Evolutionary conservation across 1,139 yeast species (phyloP), one percentile per base, ranked within the genome.

Genomic region (Candida gigantensis): DNA sequence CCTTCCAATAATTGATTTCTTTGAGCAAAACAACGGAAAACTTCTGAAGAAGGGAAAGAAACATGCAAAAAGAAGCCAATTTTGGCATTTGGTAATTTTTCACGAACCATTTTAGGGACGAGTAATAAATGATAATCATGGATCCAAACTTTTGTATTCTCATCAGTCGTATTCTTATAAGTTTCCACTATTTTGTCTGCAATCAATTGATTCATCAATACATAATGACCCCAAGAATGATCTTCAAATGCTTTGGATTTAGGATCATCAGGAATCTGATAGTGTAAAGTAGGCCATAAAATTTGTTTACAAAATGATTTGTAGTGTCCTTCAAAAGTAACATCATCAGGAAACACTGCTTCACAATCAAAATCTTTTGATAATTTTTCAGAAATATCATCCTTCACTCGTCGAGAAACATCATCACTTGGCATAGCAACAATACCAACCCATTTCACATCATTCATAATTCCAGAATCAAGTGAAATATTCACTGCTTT

Each of bases 261-360:
- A 34, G 97, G 95, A 52, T 89, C 83, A 58, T 92, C 97, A 0
- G 98, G 98, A 30, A 90, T 88, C 58, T 92, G 96, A 57, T 92
- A 94, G 56, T 92, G 98, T 46, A 94, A 71, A 2, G 97, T 87
- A 18, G 98, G 98, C 97, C 98, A 92, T 45, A 92, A 68, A 30
- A 92, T 86, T 53, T 89, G 95, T 57, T 92, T 92, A 58, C 97
- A 90, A 56, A 84, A 92, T 33, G 88, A 86, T 41, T 79, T 78
- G 60, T 92, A 92, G 52, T 89, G 96, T 14, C 97, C 97, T 50
- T 84, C 85, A 52, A 88, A 86, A 1, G 89, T 80, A 14, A 77
- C 62, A 59, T 92, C 97, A 47, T 77, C 76, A 2, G 90, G 82
- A 47, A 79, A 79, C 3, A 89, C 85, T 0, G 89, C 80, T 36